Base-by-base conservation (phyloP, 371 early-diverging fungal species). In the Blakeslea trispora region DNA sequence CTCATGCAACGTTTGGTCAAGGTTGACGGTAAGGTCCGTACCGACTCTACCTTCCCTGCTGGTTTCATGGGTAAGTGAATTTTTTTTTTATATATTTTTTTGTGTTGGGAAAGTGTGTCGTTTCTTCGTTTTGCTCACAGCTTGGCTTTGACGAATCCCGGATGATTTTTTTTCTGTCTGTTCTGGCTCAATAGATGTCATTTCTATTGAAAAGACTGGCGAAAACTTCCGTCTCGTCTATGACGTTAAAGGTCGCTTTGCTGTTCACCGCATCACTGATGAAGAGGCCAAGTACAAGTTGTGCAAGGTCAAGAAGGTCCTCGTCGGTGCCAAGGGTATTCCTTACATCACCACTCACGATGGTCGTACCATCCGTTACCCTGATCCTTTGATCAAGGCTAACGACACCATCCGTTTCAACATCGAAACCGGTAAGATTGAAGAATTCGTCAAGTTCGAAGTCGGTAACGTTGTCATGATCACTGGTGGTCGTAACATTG, bases 151-250 rank as follows among this genome's bases (percentile, higher is more conserved):
- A 68, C 75, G 72, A 72, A 69, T 72, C 72, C 61, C 75, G 75
- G 75, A 75, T 75, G 68, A 54, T 52, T 72, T 72, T 69, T 53
- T 63, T 62, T 62, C 51, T 45, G 39, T 32, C 49, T 43, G 40
- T 55, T 57, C 57, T 68, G 28, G 7, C 7, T 28, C 28, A 63
- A 68, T 68, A 73, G 70, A 99, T 83, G 99, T 98, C 69, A 93
- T 99, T 84, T 74, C 96, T 70, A 95, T 99, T 69, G 97, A 98
- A 75, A 97, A 96, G 88, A 99, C 99, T 64, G 95, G 95, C 72
- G 97, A 99, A 88, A 91, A 98, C 92, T 99, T 97, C 94, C 95
- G 99, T 79, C 89, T 99, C 63, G 86, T 99, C 81, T 99, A 97
- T 87, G 99, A 98, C 87, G 85, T 90, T 82, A 97, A 97, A 89